Percentiles rank a stretch among this genome's conserved stretches.
These are phyloP conservation scores for Paecilomyces formosus DNA, from an alignment of 2,329 filamentous ascomycete species.

Conservation along the genomic window DNA sequence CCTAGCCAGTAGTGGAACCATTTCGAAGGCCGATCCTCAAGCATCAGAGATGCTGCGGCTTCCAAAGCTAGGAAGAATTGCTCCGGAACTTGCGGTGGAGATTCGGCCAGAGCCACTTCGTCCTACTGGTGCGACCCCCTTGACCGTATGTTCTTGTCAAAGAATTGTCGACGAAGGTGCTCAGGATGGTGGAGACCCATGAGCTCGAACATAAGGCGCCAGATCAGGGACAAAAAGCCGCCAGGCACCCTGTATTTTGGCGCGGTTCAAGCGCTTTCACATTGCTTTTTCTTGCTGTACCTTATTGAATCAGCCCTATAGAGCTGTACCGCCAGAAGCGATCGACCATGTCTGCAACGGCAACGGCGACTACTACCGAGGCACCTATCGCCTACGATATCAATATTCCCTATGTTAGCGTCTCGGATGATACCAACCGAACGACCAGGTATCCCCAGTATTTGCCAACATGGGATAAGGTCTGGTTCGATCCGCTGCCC, in stretches of 20 bases:
- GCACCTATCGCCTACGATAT: constrained; percentile 39
- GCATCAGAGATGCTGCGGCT: neutral
- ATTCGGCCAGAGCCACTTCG: neutral
- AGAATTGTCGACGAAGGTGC: neutral
- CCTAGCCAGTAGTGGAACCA: neutral
- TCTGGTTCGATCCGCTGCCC: constrained; percentile 40
- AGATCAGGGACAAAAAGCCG: neutral
- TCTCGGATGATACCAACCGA: constrained; percentile 28
- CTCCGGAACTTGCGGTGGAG: neutral
- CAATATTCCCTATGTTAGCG: constrained; percentile 42
- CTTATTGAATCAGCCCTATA: neutral
- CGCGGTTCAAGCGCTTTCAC: neutral
- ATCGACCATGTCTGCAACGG: constrained; percentile 8
- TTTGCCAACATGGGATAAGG: constrained; percentile 40
- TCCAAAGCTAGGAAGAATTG: neutral
- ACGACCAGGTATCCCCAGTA: constrained; percentile 38
- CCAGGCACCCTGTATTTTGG: neutral
- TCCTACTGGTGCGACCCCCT: neutral
- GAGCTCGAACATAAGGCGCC: neutral
- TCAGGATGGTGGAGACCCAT: neutral
- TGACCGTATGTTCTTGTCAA: neutral
- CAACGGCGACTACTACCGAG: constrained; percentile 13
- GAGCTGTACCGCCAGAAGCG: neutral
- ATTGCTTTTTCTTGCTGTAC: neutral
- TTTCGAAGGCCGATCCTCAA: neutral